These are phyloP conservation scores for Hypericum perforatum DNA, from an alignment of 345 rosid genomes.

Conservation along the genomic window DNA sequence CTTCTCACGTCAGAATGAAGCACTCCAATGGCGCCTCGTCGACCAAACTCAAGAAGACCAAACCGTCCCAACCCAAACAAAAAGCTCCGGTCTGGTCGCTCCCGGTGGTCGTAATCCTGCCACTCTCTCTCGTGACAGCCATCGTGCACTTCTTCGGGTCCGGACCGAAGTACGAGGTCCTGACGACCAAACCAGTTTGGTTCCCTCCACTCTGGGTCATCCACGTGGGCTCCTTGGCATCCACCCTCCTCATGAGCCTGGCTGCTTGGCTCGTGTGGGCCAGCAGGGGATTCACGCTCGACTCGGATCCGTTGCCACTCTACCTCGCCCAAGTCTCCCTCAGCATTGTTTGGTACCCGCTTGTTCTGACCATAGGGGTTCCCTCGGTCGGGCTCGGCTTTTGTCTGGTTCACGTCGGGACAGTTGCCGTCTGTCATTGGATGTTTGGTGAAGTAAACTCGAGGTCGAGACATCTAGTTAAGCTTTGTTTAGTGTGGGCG, in stretches of 20 bases:
- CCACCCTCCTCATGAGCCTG: constrained; percentile 26
- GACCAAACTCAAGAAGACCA: too few relatives aligned
- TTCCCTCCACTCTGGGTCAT: constrained; percentile 25
- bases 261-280: constrained; percentile 33
- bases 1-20: too few relatives aligned
- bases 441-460: constrained; percentile 20
- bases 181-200: constrained; percentile 20
- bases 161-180: constrained; percentile 13
- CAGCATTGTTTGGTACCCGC: constrained; percentile 30
- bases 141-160: constrained; percentile 28
- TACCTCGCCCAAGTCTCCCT: constrained; percentile 21
- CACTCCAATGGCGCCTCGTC: too few relatives aligned
- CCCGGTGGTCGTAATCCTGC: not conserved
- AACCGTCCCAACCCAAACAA: too few relatives aligned
- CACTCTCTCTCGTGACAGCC: constrained; percentile 13
- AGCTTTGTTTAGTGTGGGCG: constrained; percentile 29
- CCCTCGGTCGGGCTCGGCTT: constrained; percentile 19
- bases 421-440: constrained; percentile 17
- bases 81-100: not conserved
- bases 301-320: constrained; percentile 22
- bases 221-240: constrained; percentile 19
- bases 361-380: constrained; percentile 24
- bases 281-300: constrained; percentile 14
- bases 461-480: constrained; percentile 13
- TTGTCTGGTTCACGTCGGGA: constrained; percentile 19